These are phyloP conservation scores for Backusella parvicylindrica DNA, from an alignment of 192 early-diverging fungal genomes.

Conservation along the genomic window DNA sequence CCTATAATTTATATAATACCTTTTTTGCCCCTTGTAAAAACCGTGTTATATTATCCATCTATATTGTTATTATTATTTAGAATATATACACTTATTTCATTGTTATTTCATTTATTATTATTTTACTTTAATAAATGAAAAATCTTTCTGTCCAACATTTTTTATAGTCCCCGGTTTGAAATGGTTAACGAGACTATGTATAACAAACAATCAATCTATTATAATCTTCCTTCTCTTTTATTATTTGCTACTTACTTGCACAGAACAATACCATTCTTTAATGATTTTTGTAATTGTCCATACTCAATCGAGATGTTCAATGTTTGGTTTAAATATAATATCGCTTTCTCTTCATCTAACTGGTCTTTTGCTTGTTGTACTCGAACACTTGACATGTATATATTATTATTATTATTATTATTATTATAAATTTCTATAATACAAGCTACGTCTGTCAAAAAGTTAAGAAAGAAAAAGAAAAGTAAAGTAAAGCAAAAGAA, in stretches of 20 bases:
- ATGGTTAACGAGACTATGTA: conserved; percentile 6
- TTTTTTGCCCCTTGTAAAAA: conserved; percentile 11
- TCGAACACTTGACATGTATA: neutral
- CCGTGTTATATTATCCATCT: conserved; percentile 15
- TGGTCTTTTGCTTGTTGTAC: neutral
- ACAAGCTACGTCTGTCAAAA: neutral
- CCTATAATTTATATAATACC: neutral
- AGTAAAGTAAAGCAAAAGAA: neutral
- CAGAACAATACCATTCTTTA: conserved; percentile 1
- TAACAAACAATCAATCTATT: neutral
- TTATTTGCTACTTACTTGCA: conserved; percentile 1
- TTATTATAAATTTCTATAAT: neutral
- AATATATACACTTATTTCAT: neutral
- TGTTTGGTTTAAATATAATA: neutral
- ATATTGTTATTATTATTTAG: neutral
- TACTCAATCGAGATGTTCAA: neutral
- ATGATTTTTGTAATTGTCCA: neutral
- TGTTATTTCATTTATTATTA: neutral
- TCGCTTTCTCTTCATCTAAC: neutral
- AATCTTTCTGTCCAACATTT: conserved; percentile 7
- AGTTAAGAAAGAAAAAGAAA: neutral
- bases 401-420: too few relatives aligned
- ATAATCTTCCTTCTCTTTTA: neutral
- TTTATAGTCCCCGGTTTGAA: conserved; percentile 3
- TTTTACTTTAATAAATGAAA: conserved; percentile 10